Base-by-base conservation (phyloP, 768 basidiomycete genomes). In the Sutorius australiensis region DNA sequence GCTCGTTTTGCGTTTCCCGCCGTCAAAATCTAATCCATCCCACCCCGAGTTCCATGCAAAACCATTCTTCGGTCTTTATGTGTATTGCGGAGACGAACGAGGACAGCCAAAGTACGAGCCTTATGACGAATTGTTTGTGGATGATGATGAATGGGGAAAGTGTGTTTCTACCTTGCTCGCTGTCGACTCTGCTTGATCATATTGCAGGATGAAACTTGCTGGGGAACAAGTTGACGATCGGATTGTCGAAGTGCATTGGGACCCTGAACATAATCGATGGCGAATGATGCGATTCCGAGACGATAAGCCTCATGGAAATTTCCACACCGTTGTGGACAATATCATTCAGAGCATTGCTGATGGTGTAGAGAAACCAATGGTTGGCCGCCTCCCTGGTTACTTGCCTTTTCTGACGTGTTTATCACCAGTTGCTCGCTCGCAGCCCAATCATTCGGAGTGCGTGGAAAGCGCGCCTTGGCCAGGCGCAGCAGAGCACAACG, bases 181-280 rank as follows among this genome's bases (percentile, higher is more conserved):
- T 38, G 9, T 48, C 24, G n/a, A 53, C 28, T 38, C 44, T 33
- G 21, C 19, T 50, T 16, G 42, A 61, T 44, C 43, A 30, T 48
- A 10, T 54, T 31, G 32, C 65, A 98, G 95, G 61, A 78, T 95
- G 77, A 98, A 98, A 64, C 70, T 73, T 5, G 80, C 83, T 2
- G 84, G 87, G 7, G 89, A 95, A 64, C 95, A 98, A 68, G 74
- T 86, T 57, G 95, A 99, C 63, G 95, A 98, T 68, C 82, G 95
- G 11, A 81, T 98, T 36, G 86, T 98, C 17, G 97, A 99, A 68
- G 94, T 95, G 16, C 83, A 86, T 58, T 98, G 97, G 95, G 88
- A 95, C 60, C 53, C 78, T 7, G 66, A 59, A n/a, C 61, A 73
- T 24, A 77, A 78, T 30, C 74, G 77, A 42, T 98, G 95, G 94